Evolutionary conservation across 371 early-diverging fungal species (phyloP), one percentile per base, ranked within the genome.

Genomic region (Mucor saturninus): DNA sequence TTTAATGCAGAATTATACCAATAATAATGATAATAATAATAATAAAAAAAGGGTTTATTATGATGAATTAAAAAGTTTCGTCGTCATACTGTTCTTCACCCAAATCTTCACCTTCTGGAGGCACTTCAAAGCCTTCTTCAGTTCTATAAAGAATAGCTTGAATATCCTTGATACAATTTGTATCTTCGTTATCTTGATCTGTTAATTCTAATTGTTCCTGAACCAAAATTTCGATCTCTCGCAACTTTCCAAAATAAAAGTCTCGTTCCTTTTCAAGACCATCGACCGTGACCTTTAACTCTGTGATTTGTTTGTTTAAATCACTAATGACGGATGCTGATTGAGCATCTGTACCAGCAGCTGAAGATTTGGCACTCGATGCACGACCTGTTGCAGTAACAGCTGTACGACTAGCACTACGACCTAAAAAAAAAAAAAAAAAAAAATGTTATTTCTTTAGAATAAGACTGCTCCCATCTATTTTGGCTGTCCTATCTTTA

Each of bases 191-290:
- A 11, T 63, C 65, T 28, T 45, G 54, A 28, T 67, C 69, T 0
- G 80, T 74, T 40, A 75, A 73, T 1, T 77, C 76, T 26, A 90
- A 53, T 14, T 84, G 81, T 56, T 89, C 84, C 75, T 97, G 97
- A 7, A 95, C 87, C 53, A 91, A 74, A 45, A 96, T 85, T 69
- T 98, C 98, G 67, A 98, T 93, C 56, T 95, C 95, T 46, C 97
- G 80, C 64, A 98, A 78, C 76, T 96, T 96, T 42, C 82, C 74
- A 69, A 94, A 98, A 73, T 98, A 98, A 69, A 96, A 98, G 66
- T 98, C 97, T 37, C 98, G 87, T 75, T 98, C 97, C 80, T 92
- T 94, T 75, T 96, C 96, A 46, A 95, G 84, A 48, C 93, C 94
- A 57, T 92, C 93, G 35, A 96, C 87, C n/a, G 89, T 85, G 32